Base-by-base conservation (phyloP, 2,329 filamentous ascomycete genomes). In the Aspergillus ustus region DNA sequence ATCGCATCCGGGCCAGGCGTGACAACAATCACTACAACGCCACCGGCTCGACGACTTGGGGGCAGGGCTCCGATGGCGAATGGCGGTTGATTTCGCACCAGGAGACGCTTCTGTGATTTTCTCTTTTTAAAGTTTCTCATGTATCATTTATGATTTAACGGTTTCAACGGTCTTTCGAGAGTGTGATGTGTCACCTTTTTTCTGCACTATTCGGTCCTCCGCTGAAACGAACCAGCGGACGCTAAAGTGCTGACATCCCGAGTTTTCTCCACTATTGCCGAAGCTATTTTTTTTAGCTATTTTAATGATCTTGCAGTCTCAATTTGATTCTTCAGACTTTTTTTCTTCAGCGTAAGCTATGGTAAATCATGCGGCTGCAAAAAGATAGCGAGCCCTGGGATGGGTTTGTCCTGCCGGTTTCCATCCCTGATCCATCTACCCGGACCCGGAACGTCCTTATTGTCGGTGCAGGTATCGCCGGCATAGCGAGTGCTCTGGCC, bases 21-120 rank as follows among this genome's bases (percentile, higher is more conserved):
- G 72, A 70, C 2, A 64, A 70, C 25, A 67, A 66, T 31, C 55
- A 66, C 28, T 77, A 74, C 22, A 62, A 65, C 15, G 74, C 71
- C 0, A 73, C 70, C 1, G 72, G 70, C 20, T 71, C 72, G 19
- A 72, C 73, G 25, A 77, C 75, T 4, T 77, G 75, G 75, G 72
- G 72, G 28, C 75, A 77, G 62, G 74, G 64, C 7, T 76, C 74
- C 7, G 75, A 77, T 64, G 75, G 74, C 15, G 75, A 77, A 60
- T 77, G 75, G 75, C 68, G 68, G 55, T 60, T 77, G 25, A 68
- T 70, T n/a, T 65, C 65, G n/a, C 75, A 77, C 49, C 71, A 73
- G 43, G 75, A 77, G 63, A 76, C 74, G 0, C 57, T 74, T 52
- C 45, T 73, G 51, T 75, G 64, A 61, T 55, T 20, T 2, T 37